phyloP scores from a whole-genome alignment of 768 basidiomycete species.

The Epithele typhae region DNA sequence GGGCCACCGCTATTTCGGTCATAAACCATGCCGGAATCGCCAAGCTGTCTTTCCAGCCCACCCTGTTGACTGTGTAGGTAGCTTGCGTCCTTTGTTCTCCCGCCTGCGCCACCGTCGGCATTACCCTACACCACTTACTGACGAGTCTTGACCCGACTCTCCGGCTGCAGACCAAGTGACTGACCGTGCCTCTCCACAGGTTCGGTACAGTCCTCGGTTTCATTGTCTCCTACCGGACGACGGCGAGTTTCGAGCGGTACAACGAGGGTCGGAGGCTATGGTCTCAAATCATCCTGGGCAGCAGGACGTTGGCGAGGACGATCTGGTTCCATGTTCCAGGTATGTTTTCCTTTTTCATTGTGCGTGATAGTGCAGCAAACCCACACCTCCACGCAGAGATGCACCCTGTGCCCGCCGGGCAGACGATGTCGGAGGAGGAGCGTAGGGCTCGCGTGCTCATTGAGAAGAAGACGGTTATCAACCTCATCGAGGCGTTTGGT shows the following conservation, averaged over 20 bases:
- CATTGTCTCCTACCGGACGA: constrained; percentile 67
- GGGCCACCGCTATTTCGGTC: constrained; percentile 54
- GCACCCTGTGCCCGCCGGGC: constrained; percentile 15
- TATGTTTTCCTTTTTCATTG: constrained; percentile 30
- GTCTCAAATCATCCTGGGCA: constrained; percentile 60
- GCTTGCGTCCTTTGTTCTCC: too few species aligned
- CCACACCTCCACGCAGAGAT: constrained; percentile 15
- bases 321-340: constrained; percentile 69
- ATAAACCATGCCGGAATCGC: constrained; percentile 46
- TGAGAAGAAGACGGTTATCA: constrained; percentile 67
- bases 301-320: constrained; percentile 53
- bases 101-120: too few species aligned
- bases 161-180: not conserved
- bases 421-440: constrained; percentile 18
- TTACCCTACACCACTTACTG: too few species aligned
- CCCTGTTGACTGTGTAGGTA: constrained; percentile 66
- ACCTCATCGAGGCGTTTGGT: constrained; percentile 60
- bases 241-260: constrained; percentile 71
- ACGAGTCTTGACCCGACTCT: too few species aligned
- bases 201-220: constrained; percentile 70
- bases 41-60: constrained; percentile 40
- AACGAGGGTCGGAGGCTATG: constrained; percentile 68
- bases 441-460: constrained; percentile 47
- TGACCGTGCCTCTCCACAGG: constrained; percentile 31
- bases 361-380: too few species aligned